These are phyloP conservation scores for Kewa caespitosa DNA, from an alignment of 179 eudicot species.

Conservation along the genomic window DNA sequence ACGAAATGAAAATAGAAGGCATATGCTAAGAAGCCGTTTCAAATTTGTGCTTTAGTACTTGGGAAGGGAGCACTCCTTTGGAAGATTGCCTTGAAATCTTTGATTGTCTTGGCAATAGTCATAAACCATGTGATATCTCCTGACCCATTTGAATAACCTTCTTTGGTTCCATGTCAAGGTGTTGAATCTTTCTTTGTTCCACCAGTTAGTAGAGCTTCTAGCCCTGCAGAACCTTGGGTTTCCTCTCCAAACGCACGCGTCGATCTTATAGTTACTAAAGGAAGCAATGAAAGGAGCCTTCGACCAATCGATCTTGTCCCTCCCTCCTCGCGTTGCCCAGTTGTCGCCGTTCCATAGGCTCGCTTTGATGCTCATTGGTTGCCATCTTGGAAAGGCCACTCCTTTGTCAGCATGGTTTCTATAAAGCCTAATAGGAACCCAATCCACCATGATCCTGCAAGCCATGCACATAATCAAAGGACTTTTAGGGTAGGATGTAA, in stretches of 20 bases:
- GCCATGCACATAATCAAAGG: too few species aligned
- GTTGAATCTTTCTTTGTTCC: constrained; percentile 46
- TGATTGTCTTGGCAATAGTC: constrained; percentile 69
- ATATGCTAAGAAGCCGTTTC: not conserved
- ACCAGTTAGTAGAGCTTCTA: constrained; percentile 55
- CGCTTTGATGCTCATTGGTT: constrained; percentile 60
- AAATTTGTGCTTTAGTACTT: constrained; percentile 39
- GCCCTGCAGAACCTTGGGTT: constrained; percentile 44
- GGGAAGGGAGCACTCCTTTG: constrained; percentile 66
- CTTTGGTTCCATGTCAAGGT: constrained; percentile 52
- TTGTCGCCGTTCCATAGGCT: constrained; percentile 71
- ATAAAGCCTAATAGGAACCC: constrained; percentile 71
- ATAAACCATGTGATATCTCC: constrained; percentile 57
- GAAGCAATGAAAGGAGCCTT: constrained; percentile 58
- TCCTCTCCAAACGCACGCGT: constrained; percentile 76
- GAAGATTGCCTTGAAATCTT: constrained; percentile 53
- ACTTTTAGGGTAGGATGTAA: too few species aligned
- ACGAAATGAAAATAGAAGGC: too few species aligned
- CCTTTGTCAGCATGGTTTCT: constrained; percentile 72
- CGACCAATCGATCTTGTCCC: constrained; percentile 67
- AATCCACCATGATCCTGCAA: constrained; percentile 73
- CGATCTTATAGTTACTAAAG: constrained; percentile 51
- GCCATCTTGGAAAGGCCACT: constrained; percentile 52
- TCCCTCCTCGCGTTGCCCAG: constrained; percentile 84
- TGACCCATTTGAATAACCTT: constrained; percentile 65